These are phyloP conservation scores for Pseudodiploospora longispora DNA, from an alignment of 2,329 filamentous ascomycete species.

Conservation along the genomic window DNA sequence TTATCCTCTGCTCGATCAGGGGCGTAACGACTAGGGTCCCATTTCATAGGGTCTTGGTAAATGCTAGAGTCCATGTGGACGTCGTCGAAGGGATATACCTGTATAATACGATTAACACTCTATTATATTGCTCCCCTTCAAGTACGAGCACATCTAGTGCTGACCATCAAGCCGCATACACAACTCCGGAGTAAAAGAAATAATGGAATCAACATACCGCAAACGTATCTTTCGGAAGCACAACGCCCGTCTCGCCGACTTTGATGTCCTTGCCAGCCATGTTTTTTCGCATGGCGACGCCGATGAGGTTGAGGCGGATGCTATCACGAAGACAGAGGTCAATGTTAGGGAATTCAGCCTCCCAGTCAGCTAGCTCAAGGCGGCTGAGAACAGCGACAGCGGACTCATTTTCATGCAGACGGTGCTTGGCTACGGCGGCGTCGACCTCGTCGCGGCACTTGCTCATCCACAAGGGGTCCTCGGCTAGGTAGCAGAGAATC, in stretches of 20 bases:
- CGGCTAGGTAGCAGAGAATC: conserved; percentile 41
- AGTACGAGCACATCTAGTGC: too few relatives aligned
- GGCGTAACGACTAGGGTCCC: conserved; percentile 43
- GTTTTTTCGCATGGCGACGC: conserved; percentile 45
- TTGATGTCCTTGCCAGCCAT: conserved; percentile 34
- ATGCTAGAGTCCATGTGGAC: conserved; percentile 38
- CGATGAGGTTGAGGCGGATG: conserved; percentile 41
- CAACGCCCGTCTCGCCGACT: conserved; percentile 35
- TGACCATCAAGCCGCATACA: too few relatives aligned
- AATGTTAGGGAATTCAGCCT: conserved; percentile 43
- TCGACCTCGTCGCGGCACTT: conserved; percentile 40
- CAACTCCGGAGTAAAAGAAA: too few relatives aligned
- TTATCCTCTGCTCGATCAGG: conserved; percentile 38
- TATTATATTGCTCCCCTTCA: not conserved
- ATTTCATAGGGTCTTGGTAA: conserved; percentile 39
- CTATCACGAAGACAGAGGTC: conserved; percentile 45
- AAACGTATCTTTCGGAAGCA: conserved; percentile 41
- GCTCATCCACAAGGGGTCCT: conserved; percentile 37
- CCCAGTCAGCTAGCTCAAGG: conserved; percentile 46
- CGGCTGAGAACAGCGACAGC: conserved; percentile 29
- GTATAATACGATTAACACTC: not conserved
- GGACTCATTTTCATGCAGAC: conserved; percentile 20
- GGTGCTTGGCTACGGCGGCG: conserved; percentile 33
- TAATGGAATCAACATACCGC: conserved; percentile 18
- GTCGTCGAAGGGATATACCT: conserved; percentile 37